Base-by-base conservation (phyloP, 2,329 filamentous ascomycete genomes). In the Pseudocercospora vitis region DNA sequence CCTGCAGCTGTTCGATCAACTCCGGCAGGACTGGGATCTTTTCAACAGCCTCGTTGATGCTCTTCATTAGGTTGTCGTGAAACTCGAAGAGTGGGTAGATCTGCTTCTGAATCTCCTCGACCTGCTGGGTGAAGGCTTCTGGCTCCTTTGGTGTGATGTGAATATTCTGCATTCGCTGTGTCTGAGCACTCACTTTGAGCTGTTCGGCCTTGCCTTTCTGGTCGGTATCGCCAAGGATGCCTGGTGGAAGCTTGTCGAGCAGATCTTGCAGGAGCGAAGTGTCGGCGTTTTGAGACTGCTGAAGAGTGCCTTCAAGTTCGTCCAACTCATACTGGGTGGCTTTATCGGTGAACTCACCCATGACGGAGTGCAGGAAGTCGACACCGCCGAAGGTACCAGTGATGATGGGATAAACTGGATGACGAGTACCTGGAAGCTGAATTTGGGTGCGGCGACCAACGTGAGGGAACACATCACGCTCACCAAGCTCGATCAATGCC, bases 371-470 rank as follows among this genome's bases (percentile, higher is more conserved):
- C 23, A 61, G 23, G 74, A 96, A 96, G 67, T 96, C 92, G 11
- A 96, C 91, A 59, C 91, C 91, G 57, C 91, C 91, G 71, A 96
- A 96, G 5, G 91, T 96, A 55, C 92, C 91, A 1, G 91, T 96
- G 39, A 95, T 81, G 57, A 92, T 76, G 5, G 91, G 91, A 64
- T 88, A 96, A 56, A 96, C 88, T 3, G 79, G 67, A 28, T 78
- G 68, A 18, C 79, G 78, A 53, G 82, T 86, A 39, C 88, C 90
- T 28, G 80, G 76, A 23, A 96, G 78, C 40, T 82, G 76, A 23
- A 96, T 76, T 66, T 77, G 76, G n/a, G 90, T 90, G 63, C 82
- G 75, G 53, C 84, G 80, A 29, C 92, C 92, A 50, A 94, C 89
- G 66, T 96, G 91, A 21, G 92, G 89, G 71, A 96, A 96, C 55